Percentiles rank a stretch among this genome's conserved stretches.
phyloP scores from a whole-genome alignment of 352 stramenopile genomes.

The Phytophthora constricta region DNA sequence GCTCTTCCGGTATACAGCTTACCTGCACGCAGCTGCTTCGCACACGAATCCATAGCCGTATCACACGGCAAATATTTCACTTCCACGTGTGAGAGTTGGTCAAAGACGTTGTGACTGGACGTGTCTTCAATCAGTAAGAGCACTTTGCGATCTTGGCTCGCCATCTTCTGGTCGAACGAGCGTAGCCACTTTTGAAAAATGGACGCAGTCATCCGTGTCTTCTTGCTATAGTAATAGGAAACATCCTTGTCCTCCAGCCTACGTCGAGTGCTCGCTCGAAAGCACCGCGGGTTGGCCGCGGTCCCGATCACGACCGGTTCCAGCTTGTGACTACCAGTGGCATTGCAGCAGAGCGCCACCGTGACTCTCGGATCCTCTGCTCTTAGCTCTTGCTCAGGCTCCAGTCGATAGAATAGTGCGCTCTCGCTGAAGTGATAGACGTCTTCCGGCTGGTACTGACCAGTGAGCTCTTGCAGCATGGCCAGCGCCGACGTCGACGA shows the following conservation, averaged over 20 bases:
- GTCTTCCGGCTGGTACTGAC: not conserved
- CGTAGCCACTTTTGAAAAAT: conserved; percentile 18
- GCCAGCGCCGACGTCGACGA: conserved; percentile 77
- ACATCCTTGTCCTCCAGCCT: conserved; percentile 7
- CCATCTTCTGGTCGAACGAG: conserved; percentile 15
- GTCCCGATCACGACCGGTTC: not conserved
- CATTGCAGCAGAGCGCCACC: not conserved
- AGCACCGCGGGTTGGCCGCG: conserved; percentile 5
- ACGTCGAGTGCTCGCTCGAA: not conserved
- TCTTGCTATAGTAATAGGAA: not conserved
- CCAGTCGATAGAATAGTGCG: not conserved
- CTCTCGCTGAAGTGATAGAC: not conserved
- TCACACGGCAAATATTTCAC: conserved; percentile 6
- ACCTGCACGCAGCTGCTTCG: conserved; percentile 11
- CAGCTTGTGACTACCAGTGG: not conserved
- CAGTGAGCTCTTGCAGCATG: conserved; percentile 37
- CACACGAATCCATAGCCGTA: conserved; percentile 5
- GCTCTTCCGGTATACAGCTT: no score
- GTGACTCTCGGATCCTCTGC: not conserved
- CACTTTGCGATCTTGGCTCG: conserved; percentile 8
- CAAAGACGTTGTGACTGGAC: conserved; percentile 14
- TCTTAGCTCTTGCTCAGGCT: not conserved
- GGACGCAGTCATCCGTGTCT: conserved; percentile 10
- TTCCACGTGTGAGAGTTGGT: conserved; percentile 10
- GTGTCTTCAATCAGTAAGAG: conserved; percentile 19